Evolutionary conservation across 202 grass and related monocot genomes (phyloP).

Genomic region (Carex arenaria): DNA sequence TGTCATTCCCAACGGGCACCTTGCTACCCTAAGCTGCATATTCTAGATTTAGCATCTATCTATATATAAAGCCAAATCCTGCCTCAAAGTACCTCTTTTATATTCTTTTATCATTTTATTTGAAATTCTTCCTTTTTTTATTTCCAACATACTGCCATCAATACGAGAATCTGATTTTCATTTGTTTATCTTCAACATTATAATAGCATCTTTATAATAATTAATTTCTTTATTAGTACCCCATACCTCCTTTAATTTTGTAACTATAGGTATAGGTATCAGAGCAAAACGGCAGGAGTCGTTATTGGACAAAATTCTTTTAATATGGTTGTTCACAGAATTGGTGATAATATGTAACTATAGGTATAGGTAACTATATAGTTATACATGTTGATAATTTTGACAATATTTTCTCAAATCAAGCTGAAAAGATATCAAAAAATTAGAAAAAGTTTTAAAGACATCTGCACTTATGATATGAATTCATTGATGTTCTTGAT

Average conservation of each 20-base stretch:
- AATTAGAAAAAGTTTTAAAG: not conserved
- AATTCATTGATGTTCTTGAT: not conserved
- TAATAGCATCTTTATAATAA: slow-evolving; percentile 27
- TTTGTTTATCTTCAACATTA: slow-evolving; percentile 23
- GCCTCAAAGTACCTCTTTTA: slow-evolving; percentile 4
- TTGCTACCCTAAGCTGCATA: slow-evolving; percentile 8
- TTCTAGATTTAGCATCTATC: slow-evolving; percentile 19
- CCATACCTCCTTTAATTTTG: slow-evolving; percentile 15
- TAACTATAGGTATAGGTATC: too few species aligned
- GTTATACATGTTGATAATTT: not conserved
- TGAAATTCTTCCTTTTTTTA: slow-evolving; percentile 2
- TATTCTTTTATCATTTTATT: slow-evolving; percentile 15
- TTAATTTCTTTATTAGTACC: slow-evolving; percentile 13
- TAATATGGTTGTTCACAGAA: not conserved
- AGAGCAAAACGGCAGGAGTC: not conserved
- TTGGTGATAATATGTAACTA: not conserved
- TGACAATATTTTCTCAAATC: not conserved
- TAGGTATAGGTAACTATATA: not conserved
- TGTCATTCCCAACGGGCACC: slow-evolving; percentile 23
- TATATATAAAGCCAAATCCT: slow-evolving; percentile 23
- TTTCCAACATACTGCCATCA: slow-evolving; percentile 18
- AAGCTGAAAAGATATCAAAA: not conserved
- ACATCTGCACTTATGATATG: not conserved
- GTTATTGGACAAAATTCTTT: not conserved
- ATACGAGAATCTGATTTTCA: slow-evolving; percentile 18